Evolutionary conservation across 352 stramenopile species (phyloP).

Genomic region (Thraustochytrium striatum): DNA sequence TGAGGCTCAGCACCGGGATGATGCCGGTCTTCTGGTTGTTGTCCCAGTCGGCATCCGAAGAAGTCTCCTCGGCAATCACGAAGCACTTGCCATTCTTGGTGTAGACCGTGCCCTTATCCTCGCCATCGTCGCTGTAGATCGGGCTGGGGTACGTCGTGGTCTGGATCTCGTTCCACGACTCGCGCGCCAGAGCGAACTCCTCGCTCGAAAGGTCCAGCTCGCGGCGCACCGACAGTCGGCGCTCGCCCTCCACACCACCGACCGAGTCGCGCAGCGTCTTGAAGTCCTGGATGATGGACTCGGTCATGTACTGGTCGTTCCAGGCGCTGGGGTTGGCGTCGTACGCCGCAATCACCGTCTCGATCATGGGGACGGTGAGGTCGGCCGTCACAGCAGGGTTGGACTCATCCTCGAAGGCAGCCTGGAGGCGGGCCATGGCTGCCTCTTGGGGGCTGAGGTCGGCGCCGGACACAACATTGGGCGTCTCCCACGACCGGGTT

Average conservation of each 20-base stretch:
- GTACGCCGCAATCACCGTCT: constrained; percentile 14
- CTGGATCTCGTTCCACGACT: not conserved
- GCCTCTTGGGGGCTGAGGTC: not conserved
- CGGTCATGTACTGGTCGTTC: constrained; percentile 31
- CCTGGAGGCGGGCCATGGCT: not conserved
- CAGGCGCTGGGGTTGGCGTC: constrained; percentile 15
- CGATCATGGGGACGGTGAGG: constrained; percentile 14
- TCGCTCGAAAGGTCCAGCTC: not conserved
- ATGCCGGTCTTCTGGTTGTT: constrained; percentile 15
- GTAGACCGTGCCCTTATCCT: constrained; percentile 2
- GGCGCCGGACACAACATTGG: not conserved
- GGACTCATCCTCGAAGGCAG: not conserved
- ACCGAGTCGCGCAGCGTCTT: constrained; percentile 21
- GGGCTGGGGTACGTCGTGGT: not conserved
- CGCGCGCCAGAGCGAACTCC: not conserved
- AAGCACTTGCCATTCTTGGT: constrained; percentile 1
- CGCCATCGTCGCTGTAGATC: not conserved
- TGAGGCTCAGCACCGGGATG: constrained; percentile 17
- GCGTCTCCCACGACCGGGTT: not conserved
- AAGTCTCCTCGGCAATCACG: constrained; percentile 14
- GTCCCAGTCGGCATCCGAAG: constrained; percentile 7
- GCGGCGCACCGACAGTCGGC: not conserved
- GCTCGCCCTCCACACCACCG: not conserved
- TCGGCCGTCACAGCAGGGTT: constrained; percentile 13
- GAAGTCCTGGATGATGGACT: not conserved